Conservation (phyloP, 2,329 filamentous ascomycete genomes). For the Cordyceps javanica region DNA sequence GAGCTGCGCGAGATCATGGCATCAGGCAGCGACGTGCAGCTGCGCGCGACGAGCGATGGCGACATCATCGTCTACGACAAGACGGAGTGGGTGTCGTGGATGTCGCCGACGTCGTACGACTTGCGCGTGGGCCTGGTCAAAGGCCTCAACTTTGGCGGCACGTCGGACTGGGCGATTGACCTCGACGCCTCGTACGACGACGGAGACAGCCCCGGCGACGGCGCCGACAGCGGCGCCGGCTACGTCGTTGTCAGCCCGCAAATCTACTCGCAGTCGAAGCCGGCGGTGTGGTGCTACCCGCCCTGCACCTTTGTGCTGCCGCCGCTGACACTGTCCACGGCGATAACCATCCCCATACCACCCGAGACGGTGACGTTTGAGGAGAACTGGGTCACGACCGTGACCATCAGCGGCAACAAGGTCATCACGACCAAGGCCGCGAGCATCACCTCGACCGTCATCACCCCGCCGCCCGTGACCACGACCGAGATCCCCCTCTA, state of each 20-base stretch:
- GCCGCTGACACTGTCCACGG: background rate
- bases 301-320: background rate
- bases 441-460: background rate
- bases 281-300: background rate
- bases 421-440: background rate
- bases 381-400: background rate
- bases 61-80: conserved; percentile 9
- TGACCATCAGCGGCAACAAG: background rate
- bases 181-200: too few species aligned
- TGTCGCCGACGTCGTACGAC: conserved; percentile 19
- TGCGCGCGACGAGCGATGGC: conserved; percentile 15
- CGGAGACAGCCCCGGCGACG: background rate
- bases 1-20: conserved; percentile 23
- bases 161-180: conserved; percentile 26
- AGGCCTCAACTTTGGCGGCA: conserved; percentile 24
- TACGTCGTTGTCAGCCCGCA: background rate
- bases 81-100: conserved; percentile 27
- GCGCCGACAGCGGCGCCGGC: background rate
- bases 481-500: background rate
- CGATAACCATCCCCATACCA: background rate
- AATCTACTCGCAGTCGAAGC: background rate
- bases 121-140: conserved; percentile 17
- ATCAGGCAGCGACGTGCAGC: conserved; percentile 8
- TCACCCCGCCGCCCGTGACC: background rate
- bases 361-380: background rate